phyloP scores from a whole-genome alignment of 1,284 basidiomycete genomes.

The Cystobasidium slooffiae region DNA sequence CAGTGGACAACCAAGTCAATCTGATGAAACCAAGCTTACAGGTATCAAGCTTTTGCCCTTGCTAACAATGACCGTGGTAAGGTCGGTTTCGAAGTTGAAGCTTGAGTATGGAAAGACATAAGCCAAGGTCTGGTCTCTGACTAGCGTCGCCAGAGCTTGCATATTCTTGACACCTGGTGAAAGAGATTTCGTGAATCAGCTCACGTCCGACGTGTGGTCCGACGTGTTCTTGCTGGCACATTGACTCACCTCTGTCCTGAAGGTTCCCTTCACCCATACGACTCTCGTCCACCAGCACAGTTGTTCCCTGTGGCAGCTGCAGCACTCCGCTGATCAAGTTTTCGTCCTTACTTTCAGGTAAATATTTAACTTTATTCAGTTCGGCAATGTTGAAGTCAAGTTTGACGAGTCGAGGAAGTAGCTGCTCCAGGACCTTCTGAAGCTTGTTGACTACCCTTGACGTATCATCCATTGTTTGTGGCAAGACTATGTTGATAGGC shows the following conservation, averaged over 20 bases:
- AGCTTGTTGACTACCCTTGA: slow-evolving; percentile 64
- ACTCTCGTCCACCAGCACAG: slow-evolving; percentile 65
- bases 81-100: slow-evolving; percentile 76
- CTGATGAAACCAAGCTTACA: slow-evolving; percentile 50
- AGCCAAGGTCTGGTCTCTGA: slow-evolving; percentile 70
- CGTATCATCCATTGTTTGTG: slow-evolving; percentile 62
- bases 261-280: slow-evolving; percentile 50
- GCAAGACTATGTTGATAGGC: slow-evolving; percentile 65
- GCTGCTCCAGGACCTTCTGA: slow-evolving; percentile 61
- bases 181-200: background rate
- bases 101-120: slow-evolving; percentile 78
- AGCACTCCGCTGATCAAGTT: slow-evolving; percentile 74
- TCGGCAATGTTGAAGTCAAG: slow-evolving; percentile 57
- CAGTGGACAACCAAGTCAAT: slow-evolving; percentile 27
- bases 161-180: slow-evolving; percentile 69
- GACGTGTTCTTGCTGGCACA: background rate
- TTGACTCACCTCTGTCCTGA: slow-evolving; percentile 46
- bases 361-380: slow-evolving; percentile 64
- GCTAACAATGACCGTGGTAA: slow-evolving; percentile 68
- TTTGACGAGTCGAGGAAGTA: slow-evolving; percentile 64
- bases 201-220: background rate
- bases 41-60: slow-evolving; percentile 64
- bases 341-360: slow-evolving; percentile 67
- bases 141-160: slow-evolving; percentile 69
- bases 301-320: slow-evolving; percentile 70